Percentiles rank a stretch among this genome's conserved stretches.
Conservation (phyloP, 2,329 filamentous ascomycete genomes). For the Arthroderma sp. region DNA sequence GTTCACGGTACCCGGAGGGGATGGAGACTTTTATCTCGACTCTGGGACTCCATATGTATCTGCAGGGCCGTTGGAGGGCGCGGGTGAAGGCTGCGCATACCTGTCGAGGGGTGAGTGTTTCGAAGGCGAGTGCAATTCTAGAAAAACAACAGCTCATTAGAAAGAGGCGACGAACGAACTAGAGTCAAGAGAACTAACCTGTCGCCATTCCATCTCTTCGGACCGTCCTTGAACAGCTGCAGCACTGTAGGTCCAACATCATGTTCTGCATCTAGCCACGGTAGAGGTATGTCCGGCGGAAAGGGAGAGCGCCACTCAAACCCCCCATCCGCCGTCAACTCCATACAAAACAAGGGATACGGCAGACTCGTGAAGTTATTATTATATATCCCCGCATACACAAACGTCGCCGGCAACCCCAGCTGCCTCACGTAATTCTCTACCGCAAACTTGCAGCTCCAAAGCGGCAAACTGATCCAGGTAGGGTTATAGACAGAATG, state of each 20-base stretch:
- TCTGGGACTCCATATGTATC: slow-evolving; percentile 58
- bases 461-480: slow-evolving; percentile 79
- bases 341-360: slow-evolving; percentile 94
- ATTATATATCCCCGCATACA: slow-evolving; percentile 96
- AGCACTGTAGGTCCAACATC: slow-evolving; percentile 85
- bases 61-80: slow-evolving; percentile 65
- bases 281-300: slow-evolving; percentile 74
- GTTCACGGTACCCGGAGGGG: slow-evolving; percentile 75
- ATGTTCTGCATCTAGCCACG: slow-evolving; percentile 93
- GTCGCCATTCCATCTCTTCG: slow-evolving; percentile 67
- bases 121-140: slow-evolving; percentile 80
- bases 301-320: slow-evolving; percentile 93
- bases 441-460: slow-evolving; percentile 83
- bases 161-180: slow-evolving; percentile 7
- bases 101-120: slow-evolving; percentile 71
- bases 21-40: slow-evolving; percentile 80
- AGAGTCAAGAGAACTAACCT: slow-evolving; percentile 37
- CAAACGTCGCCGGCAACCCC: slow-evolving; percentile 74
- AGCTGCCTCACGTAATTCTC: slow-evolving; percentile 82
- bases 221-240: slow-evolving; percentile 90
- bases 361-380: slow-evolving; percentile 94
- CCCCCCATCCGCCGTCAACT: slow-evolving; percentile 68
- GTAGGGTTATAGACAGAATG: slow-evolving; percentile 63
- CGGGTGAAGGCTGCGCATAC: slow-evolving; percentile 68
- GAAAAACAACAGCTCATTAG: background rate